A percentile compares a stretch with the other conserved stretches of the same genome.
phyloP scores from a whole-genome alignment of 2,329 filamentous ascomycete genomes.

The Paecilomyces variotii region DNA sequence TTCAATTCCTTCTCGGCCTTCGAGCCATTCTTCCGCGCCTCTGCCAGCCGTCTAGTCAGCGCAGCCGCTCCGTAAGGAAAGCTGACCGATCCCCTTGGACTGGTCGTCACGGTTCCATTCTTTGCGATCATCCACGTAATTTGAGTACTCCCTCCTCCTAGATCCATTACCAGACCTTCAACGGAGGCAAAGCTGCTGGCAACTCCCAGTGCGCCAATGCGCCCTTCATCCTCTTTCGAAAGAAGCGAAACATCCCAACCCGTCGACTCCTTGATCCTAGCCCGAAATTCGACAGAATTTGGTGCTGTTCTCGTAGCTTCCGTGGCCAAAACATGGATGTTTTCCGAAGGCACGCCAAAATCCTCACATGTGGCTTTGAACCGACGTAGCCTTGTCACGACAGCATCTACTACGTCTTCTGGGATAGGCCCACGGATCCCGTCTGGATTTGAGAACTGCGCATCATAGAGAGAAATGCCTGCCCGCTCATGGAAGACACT shows the following conservation, averaged over 20 bases:
- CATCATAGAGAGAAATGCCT: conserved; percentile 80
- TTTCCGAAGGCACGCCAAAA: conserved; percentile 55
- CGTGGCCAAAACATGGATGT: conserved; percentile 73
- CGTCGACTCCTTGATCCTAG: conserved; percentile 53
- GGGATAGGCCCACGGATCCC: conserved; percentile 47
- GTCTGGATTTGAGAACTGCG: conserved; percentile 43
- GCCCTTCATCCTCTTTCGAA: conserved; percentile 70
- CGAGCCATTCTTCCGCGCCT: conserved; percentile 9
- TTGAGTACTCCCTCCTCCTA: conserved; percentile 69
- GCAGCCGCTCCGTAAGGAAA: background rate
- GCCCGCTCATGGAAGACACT: conserved; percentile 72
- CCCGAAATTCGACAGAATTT: conserved; percentile 63
- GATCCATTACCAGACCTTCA: conserved; percentile 75
- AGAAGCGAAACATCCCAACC: conserved; percentile 66
- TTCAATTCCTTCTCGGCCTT: conserved; percentile 43
- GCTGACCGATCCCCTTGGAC: conserved; percentile 41
- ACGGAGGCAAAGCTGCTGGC: conserved; percentile 64
- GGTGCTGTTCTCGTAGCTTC: conserved; percentile 77
- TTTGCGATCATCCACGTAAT: conserved; percentile 53
- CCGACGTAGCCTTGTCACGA: conserved; percentile 57
- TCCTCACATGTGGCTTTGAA: conserved; percentile 65
- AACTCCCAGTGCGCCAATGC: conserved; percentile 75
- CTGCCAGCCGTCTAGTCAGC: background rate
- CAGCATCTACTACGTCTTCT: conserved; percentile 52
- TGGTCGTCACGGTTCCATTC: background rate